Evolutionary conservation across 164 flowering plant genomes (phyloP).

Genomic region (Stephania japonica): DNA sequence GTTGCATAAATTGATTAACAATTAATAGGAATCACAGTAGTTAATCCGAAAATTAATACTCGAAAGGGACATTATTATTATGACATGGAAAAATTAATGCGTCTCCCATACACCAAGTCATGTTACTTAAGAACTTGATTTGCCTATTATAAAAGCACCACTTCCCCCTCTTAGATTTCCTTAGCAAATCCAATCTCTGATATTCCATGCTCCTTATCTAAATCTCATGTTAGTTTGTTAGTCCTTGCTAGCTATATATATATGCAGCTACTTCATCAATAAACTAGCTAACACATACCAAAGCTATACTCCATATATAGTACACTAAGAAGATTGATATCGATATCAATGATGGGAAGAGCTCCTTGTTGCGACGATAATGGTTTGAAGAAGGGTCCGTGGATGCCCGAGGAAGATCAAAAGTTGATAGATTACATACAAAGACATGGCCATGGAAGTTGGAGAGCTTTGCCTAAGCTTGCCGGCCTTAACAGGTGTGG

Average conservation of each 20-base stretch:
- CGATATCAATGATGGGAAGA: slow-evolving; percentile 34
- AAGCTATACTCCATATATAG: too few relatives aligned
- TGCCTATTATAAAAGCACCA: slow-evolving; percentile 19
- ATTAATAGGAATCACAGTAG: background rate
- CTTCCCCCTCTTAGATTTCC: slow-evolving; percentile 1
- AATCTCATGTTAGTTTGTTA: slow-evolving; percentile 4
- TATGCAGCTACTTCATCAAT: background rate
- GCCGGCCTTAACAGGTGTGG: slow-evolving; percentile 72
- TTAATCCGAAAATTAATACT: background rate
- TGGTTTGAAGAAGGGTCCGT: slow-evolving; percentile 54
- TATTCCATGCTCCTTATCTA: background rate
- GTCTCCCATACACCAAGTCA: slow-evolving; percentile 21
- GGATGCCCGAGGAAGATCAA: slow-evolving; percentile 38
- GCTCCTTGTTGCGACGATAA: slow-evolving; percentile 33
- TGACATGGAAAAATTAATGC: slow-evolving; percentile 9
- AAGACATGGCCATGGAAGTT: slow-evolving; percentile 46
- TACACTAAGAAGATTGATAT: background rate
- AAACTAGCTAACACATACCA: background rate
- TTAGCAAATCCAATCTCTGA: background rate
- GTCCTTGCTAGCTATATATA: background rate
- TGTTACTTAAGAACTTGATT: slow-evolving; percentile 10
- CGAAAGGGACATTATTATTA: background rate
- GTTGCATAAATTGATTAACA: too few relatives aligned
- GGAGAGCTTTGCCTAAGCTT: slow-evolving; percentile 51
- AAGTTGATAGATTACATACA: slow-evolving; percentile 29